A percentile compares a stretch with the other conserved stretches of the same genome.
These are phyloP conservation scores for Penicillium sp. DNA, from an alignment of 2,329 filamentous ascomycete species.

Conservation along the genomic window DNA sequence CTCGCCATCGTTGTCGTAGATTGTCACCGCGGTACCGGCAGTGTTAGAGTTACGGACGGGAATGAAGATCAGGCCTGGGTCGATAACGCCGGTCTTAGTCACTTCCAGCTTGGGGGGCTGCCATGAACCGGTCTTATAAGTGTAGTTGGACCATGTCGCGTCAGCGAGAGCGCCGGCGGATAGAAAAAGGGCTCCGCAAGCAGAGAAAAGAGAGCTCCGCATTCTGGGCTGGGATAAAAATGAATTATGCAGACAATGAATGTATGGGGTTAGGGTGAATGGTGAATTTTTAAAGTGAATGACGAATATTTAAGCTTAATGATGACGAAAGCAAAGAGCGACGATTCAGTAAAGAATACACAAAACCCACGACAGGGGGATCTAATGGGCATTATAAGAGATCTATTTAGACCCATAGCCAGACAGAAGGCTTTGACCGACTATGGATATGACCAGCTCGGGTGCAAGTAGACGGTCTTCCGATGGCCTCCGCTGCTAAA, in stretches of 20 bases:
- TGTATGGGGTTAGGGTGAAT: not conserved
- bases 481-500: not conserved
- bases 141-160: slow-evolving; percentile 3
- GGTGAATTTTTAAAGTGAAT: slow-evolving; percentile 3
- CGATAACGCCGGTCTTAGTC: slow-evolving; percentile 27
- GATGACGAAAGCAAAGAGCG: not conserved
- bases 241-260: not conserved
- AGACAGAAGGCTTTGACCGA: not conserved
- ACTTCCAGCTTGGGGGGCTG: slow-evolving; percentile 29
- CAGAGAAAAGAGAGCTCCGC: not conserved
- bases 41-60: slow-evolving; percentile 27
- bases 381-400: not conserved
- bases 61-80: slow-evolving; percentile 34
- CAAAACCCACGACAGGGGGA: not conserved
- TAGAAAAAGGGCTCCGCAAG: not conserved
- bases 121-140: slow-evolving; percentile 11
- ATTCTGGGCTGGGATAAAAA: not conserved
- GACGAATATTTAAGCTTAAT: slow-evolving; percentile 5
- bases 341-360: not conserved
- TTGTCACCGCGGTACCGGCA: slow-evolving; percentile 29
- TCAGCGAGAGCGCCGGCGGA: not conserved
- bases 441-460: not conserved
- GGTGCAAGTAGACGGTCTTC: not conserved
- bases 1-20: slow-evolving; percentile 34
- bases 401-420: not conserved